Base-by-base conservation (phyloP, 805 yeast genomes). In the Saccharomycopsis fodiens region DNA sequence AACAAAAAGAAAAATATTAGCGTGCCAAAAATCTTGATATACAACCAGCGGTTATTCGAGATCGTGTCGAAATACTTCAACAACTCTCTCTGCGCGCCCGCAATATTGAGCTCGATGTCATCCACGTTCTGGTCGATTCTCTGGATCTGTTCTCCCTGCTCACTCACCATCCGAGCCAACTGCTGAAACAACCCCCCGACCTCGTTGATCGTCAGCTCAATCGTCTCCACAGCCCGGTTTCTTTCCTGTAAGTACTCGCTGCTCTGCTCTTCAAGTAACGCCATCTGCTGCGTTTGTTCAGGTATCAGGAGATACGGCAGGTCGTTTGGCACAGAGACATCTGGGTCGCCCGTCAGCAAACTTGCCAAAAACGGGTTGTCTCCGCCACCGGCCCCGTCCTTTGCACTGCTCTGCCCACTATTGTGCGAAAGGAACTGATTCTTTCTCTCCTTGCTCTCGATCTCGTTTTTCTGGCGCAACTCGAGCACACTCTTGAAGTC, bases 161-260 rank as follows among this genome's bases (percentile, higher is more conserved):
- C 97, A 51, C 85, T 88, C 5, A 93, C 97, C 97, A 93, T 91
- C 1, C 95, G 83, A 3, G 97, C 96, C 56, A 93, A 71, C 64
- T 93, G 98, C 57, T 85, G 91, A 67, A 93, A 93, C 50, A 93
- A 71, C 41, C 85, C 83, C 36, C 98, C 98, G 41, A 93, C 95
- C 63, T 93, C 97, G 58, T 91, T 91, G 51, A 93, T 93, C 0
- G 98, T 93, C n/a, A 87, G 75, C 61, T 93, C 98, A 42, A 93
- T 93, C 0, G 97, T 86, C 59, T 91, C 97, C 42, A 93, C 96
- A 0, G 98, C 98, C 39, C 80, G 63, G 56, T 80, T 82, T 57
- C 98, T 74, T 54, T 84, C 93, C 57, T 81, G 91, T 46, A 89
- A 67, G 59, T 93, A 93, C 45, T 72, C 72, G 47, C 66, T 66